Conservation (phyloP, 1,284 basidiomycete genomes). For the Anthracocystis panici-leucophaei region DNA sequence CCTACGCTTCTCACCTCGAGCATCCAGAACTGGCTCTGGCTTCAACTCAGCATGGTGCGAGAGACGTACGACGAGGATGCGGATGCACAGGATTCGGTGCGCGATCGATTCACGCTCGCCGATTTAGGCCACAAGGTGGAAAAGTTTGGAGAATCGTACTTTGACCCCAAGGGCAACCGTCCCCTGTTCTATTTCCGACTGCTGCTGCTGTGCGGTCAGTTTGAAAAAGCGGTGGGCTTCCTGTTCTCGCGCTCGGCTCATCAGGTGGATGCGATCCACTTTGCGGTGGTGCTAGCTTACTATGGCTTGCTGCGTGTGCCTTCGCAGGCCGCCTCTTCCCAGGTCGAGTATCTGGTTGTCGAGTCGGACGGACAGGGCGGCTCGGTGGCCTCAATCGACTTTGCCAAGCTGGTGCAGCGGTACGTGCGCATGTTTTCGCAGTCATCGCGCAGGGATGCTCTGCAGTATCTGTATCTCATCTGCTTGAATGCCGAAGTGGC, state of each 20-base stretch:
- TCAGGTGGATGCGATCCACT: conserved; percentile 93
- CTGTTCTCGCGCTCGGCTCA: conserved; percentile 88
- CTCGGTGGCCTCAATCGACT: conserved; percentile 73
- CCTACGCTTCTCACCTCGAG: conserved; percentile 87
- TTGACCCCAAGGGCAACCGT: conserved; percentile 81
- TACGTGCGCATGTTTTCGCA: conserved; percentile 92
- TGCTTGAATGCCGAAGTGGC: conserved; percentile 80
- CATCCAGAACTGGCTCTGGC: conserved; percentile 98
- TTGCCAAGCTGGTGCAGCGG: conserved; percentile 88
- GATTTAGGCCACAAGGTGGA: conserved; percentile 84
- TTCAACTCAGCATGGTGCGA: conserved; percentile 84
- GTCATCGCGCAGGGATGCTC: conserved; percentile 89
- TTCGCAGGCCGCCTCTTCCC: conserved; percentile 80
- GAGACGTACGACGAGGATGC: conserved; percentile 68
- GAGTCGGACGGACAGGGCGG: conserved; percentile 36
- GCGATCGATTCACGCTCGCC: conserved; percentile 77
- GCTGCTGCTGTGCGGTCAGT: conserved; percentile 90
- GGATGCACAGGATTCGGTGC: conserved; percentile 57
- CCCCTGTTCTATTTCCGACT: conserved; percentile 86
- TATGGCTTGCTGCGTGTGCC: conserved; percentile 91
- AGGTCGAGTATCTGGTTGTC: conserved; percentile 70
- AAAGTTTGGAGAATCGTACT: conserved; percentile 83
- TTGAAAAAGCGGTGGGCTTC: conserved; percentile 91
- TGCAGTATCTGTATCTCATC: conserved; percentile 95
- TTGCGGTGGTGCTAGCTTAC: conserved; percentile 90